Evolutionary conservation across 2,329 filamentous ascomycete species (phyloP).

Genomic region (Pyrenophora graminea): DNA sequence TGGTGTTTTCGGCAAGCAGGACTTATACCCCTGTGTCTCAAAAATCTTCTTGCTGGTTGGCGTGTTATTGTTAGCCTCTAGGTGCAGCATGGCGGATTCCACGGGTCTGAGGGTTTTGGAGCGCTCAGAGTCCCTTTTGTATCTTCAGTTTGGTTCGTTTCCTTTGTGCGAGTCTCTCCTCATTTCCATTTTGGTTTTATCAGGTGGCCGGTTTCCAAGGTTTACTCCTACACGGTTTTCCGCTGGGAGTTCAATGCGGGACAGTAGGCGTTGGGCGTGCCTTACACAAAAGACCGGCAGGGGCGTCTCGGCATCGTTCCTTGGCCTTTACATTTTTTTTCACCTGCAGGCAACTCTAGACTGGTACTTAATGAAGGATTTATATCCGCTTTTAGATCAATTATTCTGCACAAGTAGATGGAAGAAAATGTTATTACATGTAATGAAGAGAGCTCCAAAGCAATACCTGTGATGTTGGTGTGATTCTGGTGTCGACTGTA

Average conservation of each 20-base stretch:
- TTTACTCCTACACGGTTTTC: constrained; percentile 16
- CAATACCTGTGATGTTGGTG: not conserved
- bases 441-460: not conserved
- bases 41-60: constrained; percentile 36
- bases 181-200: constrained; percentile 25
- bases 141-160: constrained; percentile 25
- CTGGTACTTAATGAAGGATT: constrained; percentile 49
- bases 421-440: constrained; percentile 26
- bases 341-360: constrained; percentile 42
- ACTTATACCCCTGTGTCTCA: constrained; percentile 49
- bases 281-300: constrained; percentile 35
- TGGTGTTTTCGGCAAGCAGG: constrained; percentile 44
- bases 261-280: constrained; percentile 42
- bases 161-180: constrained; percentile 32
- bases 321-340: constrained; percentile 24
- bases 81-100: constrained; percentile 34
- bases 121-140: constrained; percentile 29
- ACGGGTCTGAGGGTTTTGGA: constrained; percentile 27
- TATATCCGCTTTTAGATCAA: constrained; percentile 45
- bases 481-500: not conserved
- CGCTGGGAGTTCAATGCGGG: constrained; percentile 17
- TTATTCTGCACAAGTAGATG: constrained; percentile 36
- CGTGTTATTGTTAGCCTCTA: constrained; percentile 33
- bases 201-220: constrained; percentile 13
- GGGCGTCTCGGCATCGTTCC: constrained; percentile 35